A percentile compares a stretch with the other conserved stretches of the same genome.
phyloP scores from a whole-genome alignment of 2,329 filamentous ascomycete species.

The Ilyonectria destructans region DNA sequence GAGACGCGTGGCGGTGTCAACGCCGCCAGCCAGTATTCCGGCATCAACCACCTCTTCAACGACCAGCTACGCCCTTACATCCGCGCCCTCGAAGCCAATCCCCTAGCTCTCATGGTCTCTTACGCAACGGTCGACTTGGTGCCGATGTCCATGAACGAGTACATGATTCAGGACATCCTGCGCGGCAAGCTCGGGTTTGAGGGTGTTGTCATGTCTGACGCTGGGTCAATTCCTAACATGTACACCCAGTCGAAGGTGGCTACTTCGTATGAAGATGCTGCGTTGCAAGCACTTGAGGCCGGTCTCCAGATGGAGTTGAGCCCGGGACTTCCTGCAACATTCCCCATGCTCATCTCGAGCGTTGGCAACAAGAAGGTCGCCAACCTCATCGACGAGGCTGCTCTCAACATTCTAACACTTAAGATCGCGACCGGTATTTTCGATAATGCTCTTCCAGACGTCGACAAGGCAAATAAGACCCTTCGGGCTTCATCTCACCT shows the following conservation, averaged over 20 bases:
- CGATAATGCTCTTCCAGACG: conserved; percentile 45
- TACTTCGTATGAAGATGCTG: conserved; percentile 48
- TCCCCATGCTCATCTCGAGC: conserved; percentile 43
- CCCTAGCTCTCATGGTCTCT: conserved; percentile 52
- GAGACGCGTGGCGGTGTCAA: conserved; percentile 53
- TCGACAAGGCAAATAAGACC: conserved; percentile 36
- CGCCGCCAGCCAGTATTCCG: conserved; percentile 51
- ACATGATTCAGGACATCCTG: conserved; percentile 49
- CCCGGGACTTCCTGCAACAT: conserved; percentile 44
- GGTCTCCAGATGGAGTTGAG: conserved; percentile 51
- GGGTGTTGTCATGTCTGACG: conserved; percentile 55
- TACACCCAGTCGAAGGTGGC: conserved; percentile 50
- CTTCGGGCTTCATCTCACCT: conserved; percentile 32
- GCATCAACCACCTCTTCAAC: conserved; percentile 56
- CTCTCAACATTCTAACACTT: conserved; percentile 47
- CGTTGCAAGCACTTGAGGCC: conserved; percentile 45
- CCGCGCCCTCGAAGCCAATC: conserved; percentile 49
- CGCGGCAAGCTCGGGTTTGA: conserved; percentile 51
- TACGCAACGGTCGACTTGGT: conserved; percentile 53
- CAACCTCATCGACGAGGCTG: conserved; percentile 47
- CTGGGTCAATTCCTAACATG: conserved; percentile 49
- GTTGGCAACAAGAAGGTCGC: conserved; percentile 43
- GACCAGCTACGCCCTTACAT: conserved; percentile 51
- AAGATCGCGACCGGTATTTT: conserved; percentile 51
- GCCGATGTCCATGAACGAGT: conserved; percentile 53